phyloP scores from a whole-genome alignment of 768 basidiomycete species.

The Amanita pseudoporphyria region DNA sequence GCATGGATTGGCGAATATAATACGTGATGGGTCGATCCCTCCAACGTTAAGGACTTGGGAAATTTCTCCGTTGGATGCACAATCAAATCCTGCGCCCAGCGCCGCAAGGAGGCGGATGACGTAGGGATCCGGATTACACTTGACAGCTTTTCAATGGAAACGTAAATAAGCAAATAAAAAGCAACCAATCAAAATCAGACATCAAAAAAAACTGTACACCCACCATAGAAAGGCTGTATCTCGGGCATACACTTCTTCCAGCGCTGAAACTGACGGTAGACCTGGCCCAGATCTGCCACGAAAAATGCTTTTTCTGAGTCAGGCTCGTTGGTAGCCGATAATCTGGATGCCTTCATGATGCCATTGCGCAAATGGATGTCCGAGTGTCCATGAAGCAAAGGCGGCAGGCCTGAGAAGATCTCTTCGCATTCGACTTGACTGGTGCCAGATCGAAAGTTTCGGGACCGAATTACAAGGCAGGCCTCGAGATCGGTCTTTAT shows the following conservation, averaged over 20 bases:
- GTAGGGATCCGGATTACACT: constrained; percentile 97
- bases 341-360: constrained; percentile 54
- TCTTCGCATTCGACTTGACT: neutral
- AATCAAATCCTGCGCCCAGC: constrained; percentile 75
- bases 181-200: neutral
- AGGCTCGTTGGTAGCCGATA: constrained; percentile 38
- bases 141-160: constrained; percentile 54
- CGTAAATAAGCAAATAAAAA: neutral
- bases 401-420: constrained; percentile 43
- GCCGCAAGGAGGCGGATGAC: constrained; percentile 29
- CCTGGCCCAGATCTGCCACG: constrained; percentile 84
- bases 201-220: neutral
- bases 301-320: constrained; percentile 90
- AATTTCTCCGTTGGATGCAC: constrained; percentile 94
- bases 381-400: constrained; percentile 58
- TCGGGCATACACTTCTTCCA: constrained; percentile 74
- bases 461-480: neutral
- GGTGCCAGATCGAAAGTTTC: neutral
- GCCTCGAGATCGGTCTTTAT: constrained; percentile 1
- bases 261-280: constrained; percentile 76
- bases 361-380: constrained; percentile 69
- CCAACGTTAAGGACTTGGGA: constrained; percentile 64
- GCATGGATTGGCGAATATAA: constrained; percentile 99
- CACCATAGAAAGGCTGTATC: constrained; percentile 95
- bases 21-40: constrained; percentile 65